These are phyloP conservation scores for Lactuca sativa DNA, from an alignment of 129 eudicot species.

Conservation along the genomic window DNA sequence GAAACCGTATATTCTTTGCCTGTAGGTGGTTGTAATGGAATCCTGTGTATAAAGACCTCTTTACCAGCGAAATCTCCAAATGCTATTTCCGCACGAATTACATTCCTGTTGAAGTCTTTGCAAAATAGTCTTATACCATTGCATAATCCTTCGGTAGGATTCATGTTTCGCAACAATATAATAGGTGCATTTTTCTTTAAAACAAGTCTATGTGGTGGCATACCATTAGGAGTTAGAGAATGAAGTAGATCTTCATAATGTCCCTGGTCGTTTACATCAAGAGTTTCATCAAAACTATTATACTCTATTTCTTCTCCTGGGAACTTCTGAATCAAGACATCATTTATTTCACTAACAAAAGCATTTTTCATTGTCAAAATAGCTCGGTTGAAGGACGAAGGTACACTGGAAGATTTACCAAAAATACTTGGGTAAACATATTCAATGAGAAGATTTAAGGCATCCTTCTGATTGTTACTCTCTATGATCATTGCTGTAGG, in stretches of 20 bases:
- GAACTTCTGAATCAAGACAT: neutral
- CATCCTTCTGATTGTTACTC: neutral
- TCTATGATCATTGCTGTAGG: neutral
- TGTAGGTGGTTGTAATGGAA: neutral
- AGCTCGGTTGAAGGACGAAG: neutral
- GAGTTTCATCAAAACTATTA: neutral
- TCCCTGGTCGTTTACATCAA: conserved; percentile 1
- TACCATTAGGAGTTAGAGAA: conserved; percentile 4
- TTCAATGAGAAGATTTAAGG: neutral
- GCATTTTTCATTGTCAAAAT: conserved; percentile 21
- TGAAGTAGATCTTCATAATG: conserved; percentile 15
- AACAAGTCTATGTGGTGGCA: conserved; percentile 15
- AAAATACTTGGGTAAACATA: neutral
- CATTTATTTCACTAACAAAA: conserved; percentile 21
- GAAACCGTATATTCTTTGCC: conserved; percentile 2
- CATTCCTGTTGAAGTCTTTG: neutral
- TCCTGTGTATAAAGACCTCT: conserved; percentile 12
- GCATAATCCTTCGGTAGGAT: conserved; percentile 28
- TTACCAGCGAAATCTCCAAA: conserved; percentile 3
- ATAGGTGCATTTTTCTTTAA: conserved; percentile 19
- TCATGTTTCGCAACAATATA: conserved; percentile 22
- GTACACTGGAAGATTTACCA: neutral
- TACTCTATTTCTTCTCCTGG: conserved; percentile 1
- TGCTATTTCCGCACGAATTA: conserved; percentile 7
- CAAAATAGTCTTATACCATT: conserved; percentile 25